phyloP scores from a whole-genome alignment of 1,284 basidiomycete genomes.

The Ceratobasidium sp. region DNA sequence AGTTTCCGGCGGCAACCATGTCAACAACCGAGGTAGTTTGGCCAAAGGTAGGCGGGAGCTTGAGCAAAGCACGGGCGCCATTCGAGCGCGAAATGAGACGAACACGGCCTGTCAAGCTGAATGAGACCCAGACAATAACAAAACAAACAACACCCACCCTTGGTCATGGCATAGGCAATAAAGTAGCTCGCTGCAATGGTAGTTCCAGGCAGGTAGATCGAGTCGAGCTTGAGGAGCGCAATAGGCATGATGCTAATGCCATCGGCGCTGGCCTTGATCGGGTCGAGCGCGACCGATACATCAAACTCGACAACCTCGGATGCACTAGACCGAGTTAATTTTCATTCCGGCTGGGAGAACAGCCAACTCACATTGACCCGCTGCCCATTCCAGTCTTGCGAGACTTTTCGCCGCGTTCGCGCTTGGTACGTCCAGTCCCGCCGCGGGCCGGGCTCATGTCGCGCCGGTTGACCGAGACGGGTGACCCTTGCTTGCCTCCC shows the following conservation, averaged over 20 bases:
- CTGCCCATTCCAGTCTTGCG: constrained; percentile 20
- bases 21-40: constrained; percentile 70
- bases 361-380: constrained; percentile 4
- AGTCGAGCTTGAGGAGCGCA: constrained; percentile 79
- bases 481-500: constrained; percentile 28
- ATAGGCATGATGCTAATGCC: constrained; percentile 76
- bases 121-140: not conserved
- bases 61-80: constrained; percentile 79
- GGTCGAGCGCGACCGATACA: constrained; percentile 31
- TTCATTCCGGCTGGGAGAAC: not conserved
- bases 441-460: constrained; percentile 67
- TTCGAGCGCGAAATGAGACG: constrained; percentile 84
- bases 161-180: constrained; percentile 90
- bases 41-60: constrained; percentile 70
- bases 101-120: constrained; percentile 62
- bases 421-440: constrained; percentile 51
- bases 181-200: constrained; percentile 86
- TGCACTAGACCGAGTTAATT: constrained; percentile 29
- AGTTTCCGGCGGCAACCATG: constrained; percentile 81
- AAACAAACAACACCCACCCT: constrained; percentile 55
- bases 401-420: constrained; percentile 34
- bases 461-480: constrained; percentile 56
- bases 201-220: constrained; percentile 77
- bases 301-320: constrained; percentile 54
- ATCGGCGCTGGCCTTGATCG: constrained; percentile 53